Base-by-base conservation (phyloP, 148 eudicot species). In the Nepenthes mirabilis region DNA sequence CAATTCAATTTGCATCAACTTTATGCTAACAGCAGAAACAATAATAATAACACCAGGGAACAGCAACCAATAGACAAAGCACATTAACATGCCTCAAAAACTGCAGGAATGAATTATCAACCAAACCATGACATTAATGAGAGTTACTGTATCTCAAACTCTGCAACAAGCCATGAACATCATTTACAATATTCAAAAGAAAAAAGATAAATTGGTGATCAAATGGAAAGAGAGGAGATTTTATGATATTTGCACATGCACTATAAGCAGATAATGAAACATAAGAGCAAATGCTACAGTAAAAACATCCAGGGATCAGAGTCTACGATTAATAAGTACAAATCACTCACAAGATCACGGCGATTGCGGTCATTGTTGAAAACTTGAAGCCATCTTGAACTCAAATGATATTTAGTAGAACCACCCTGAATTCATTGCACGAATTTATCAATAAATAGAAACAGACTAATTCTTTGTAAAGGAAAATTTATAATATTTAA, bases 331-430 rank as follows among this genome's bases (percentile, higher is more conserved):
- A 35, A 36, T 35, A 7, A 43, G 37, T 23, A 65, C 13, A 45
- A 64, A 11, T 33, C 51, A 80, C 91, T 93, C 68, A 93, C 99
- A 77, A 93, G 95, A 86, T 93, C 99, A 77, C 99, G 99, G 34
- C 99, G 96, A 82, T 93, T 96, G 47, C 99, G 79, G 48, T 93
- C 96, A 55, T 84, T 93, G 49, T 81, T 82, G 65, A 93, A 88
- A 69, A 90, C 80, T 65, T 86, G 95, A 72, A 93, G 74, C 99
- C 99, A 93, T 72, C 89, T 88, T 57, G 96, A 75, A 61, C 85
- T 82, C 56, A 93, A 72, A 75, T 93, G 99, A 74, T 93, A 93
- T 71, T 93, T 93, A 43, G 96, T 88, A 13, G 99, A 80, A 69
- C 99, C 99, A 65, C 99, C 99, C 99, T 93, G 76, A 40, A 73